Percentiles rank a stretch among this genome's conserved stretches.
Evolutionary conservation across 345 rosid genomes (phyloP).

Genomic region (Cochlearia excelsa): DNA sequence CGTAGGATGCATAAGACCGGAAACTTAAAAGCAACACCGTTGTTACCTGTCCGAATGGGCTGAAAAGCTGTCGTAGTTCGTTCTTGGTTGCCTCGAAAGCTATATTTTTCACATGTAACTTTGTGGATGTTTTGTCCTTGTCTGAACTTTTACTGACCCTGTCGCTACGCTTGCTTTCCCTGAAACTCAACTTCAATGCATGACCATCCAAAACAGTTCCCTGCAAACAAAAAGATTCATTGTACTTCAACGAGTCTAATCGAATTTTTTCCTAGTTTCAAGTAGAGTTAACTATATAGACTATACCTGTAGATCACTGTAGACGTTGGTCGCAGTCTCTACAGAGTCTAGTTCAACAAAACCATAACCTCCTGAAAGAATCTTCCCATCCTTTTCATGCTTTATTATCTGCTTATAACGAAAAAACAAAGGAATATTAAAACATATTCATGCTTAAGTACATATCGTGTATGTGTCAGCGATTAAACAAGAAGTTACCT

Average conservation of each 20-base stretch:
- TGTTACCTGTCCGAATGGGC: slow-evolving; percentile 97
- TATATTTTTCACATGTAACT: slow-evolving; percentile 80
- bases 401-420: slow-evolving; percentile 59
- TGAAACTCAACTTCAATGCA: slow-evolving; percentile 77
- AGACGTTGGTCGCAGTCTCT: slow-evolving; percentile 68
- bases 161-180: slow-evolving; percentile 74
- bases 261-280: no score
- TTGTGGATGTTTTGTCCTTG: slow-evolving; percentile 67
- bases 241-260: slow-evolving; percentile 2
- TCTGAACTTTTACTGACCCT: slow-evolving; percentile 46
- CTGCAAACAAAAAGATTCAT: slow-evolving; percentile 38
- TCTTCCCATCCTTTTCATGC: slow-evolving; percentile 81
- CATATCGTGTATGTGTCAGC: slow-evolving; percentile 11
- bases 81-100: slow-evolving; percentile 95
- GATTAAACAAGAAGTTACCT: slow-evolving; percentile 49
- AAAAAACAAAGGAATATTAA: slow-evolving; percentile 14
- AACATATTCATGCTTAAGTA: slow-evolving; percentile 12
- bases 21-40: no score
- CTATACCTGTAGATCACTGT: slow-evolving; percentile 71
- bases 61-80: slow-evolving; percentile 81
- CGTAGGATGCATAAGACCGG: no score
- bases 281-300: slow-evolving; percentile 10
- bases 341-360: slow-evolving; percentile 81
- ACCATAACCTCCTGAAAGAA: slow-evolving; percentile 86
- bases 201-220: slow-evolving; percentile 92